These are phyloP conservation scores for Lactarius vividus DNA, from an alignment of 768 basidiomycete species.

Conservation along the genomic window DNA sequence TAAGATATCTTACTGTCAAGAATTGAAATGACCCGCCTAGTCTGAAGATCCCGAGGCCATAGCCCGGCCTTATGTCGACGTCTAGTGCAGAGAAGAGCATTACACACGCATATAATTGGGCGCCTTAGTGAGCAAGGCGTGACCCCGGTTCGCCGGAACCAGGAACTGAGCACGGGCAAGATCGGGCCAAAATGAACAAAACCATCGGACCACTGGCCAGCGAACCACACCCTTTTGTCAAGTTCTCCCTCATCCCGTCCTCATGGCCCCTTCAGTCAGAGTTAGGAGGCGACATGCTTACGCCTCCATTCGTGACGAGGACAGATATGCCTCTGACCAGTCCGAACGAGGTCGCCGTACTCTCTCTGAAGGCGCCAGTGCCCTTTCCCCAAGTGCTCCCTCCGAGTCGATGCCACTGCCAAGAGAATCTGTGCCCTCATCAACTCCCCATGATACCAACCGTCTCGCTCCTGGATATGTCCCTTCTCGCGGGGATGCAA, in stretches of 20 bases:
- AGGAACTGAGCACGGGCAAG: slow-evolving; percentile 1
- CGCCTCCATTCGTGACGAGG: slow-evolving; percentile 19
- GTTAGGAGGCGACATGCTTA: slow-evolving; percentile 20
- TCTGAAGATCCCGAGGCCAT: slow-evolving; percentile 75
- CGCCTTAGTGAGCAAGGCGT: not conserved
- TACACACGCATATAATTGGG: not conserved
- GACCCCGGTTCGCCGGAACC: not conserved
- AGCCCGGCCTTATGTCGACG: slow-evolving; percentile 71
- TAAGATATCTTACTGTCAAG: not conserved
- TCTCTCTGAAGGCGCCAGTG: not conserved
- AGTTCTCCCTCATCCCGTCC: not conserved
- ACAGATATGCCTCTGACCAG: slow-evolving; percentile 3
- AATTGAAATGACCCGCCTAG: slow-evolving; percentile 45
- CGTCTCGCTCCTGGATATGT: not conserved
- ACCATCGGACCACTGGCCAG: not conserved
- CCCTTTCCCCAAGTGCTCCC: not conserved
- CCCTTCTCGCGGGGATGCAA: not conserved
- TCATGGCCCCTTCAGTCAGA: slow-evolving; percentile 23
- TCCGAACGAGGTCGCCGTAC: slow-evolving; percentile 1
- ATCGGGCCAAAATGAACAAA: not conserved
- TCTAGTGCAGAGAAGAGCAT: slow-evolving; percentile 65
- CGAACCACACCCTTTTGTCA: not conserved
- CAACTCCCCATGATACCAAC: not conserved
- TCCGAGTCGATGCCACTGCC: not conserved
- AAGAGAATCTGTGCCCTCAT: not conserved